phyloP scores from a whole-genome alignment of 805 yeast genomes.

The Yarrowia sp. region DNA sequence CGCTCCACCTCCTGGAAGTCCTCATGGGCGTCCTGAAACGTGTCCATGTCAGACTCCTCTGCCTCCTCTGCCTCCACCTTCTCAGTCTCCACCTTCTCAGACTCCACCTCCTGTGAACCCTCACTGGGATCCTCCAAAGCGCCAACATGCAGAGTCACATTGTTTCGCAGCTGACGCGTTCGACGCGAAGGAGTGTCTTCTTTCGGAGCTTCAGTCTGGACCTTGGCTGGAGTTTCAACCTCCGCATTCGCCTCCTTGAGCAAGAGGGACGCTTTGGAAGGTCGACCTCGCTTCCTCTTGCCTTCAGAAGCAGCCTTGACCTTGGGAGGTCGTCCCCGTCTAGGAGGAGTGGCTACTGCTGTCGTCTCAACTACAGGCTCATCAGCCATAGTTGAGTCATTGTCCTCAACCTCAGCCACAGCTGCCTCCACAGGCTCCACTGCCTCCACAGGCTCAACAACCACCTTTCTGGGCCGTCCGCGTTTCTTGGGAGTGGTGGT shows the following conservation, averaged over 20 bases:
- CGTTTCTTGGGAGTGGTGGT: background rate
- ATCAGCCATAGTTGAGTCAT: background rate
- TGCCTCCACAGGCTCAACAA: background rate
- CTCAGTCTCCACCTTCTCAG: too few species aligned
- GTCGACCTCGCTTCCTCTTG: background rate
- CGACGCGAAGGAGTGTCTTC: background rate
- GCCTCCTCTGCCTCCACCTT: background rate
- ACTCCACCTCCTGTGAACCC: too few species aligned
- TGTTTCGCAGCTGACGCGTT: background rate
- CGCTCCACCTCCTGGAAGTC: background rate
- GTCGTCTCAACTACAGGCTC: background rate
- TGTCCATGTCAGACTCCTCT: background rate
- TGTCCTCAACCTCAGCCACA: background rate
- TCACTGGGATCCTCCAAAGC: too few species aligned
- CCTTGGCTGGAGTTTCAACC: too few species aligned
- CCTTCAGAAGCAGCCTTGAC: background rate
- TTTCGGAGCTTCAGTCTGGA: too few species aligned
- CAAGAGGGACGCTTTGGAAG: background rate
- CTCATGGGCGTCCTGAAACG: slow-evolving; percentile 7
- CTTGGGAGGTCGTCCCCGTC: background rate
- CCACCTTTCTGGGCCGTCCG: background rate
- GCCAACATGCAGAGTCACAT: too few species aligned
- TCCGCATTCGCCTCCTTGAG: too few species aligned
- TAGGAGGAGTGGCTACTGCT: background rate
- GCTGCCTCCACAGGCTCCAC: background rate